phyloP scores from a whole-genome alignment of 257 asterid genomes.

The Dorcoceras hygrometricum region DNA sequence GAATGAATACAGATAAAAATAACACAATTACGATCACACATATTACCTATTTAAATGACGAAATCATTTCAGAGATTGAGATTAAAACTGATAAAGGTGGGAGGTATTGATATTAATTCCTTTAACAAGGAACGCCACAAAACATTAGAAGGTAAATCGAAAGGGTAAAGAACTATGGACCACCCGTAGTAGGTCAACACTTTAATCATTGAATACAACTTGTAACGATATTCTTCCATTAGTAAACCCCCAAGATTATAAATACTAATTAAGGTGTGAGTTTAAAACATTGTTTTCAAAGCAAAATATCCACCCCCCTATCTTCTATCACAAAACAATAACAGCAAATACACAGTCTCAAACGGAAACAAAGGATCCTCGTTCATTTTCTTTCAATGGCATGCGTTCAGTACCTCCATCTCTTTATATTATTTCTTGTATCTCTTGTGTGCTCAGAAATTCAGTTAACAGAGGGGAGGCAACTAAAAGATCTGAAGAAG shows the following conservation, averaged over 20 bases:
- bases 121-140: constrained; percentile 16
- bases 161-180: constrained; percentile 28
- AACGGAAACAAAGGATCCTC: neutral
- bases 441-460: constrained; percentile 22
- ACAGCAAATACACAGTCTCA: neutral
- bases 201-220: constrained; percentile 27
- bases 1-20: neutral
- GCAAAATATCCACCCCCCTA: constrained; percentile 19
- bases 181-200: constrained; percentile 26
- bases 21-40: neutral
- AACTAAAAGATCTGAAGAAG: constrained; percentile 27
- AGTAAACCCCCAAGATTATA: constrained; percentile 27
- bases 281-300: constrained; percentile 27
- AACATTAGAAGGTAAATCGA: constrained; percentile 10
- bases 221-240: constrained; percentile 26
- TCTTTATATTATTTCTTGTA: constrained; percentile 38
- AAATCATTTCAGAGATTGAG: neutral
- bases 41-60: neutral
- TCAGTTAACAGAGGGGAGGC: constrained; percentile 46
- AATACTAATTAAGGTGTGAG: constrained; percentile 30
- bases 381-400: constrained; percentile 35
- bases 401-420: constrained; percentile 10
- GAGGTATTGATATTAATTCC: neutral
- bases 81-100: neutral
- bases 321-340: constrained; percentile 6